A percentile compares a stretch with the other conserved stretches of the same genome.
Evolutionary conservation across 1,284 basidiomycete genomes (phyloP).

Genomic region (Rhodotorula sp.): DNA sequence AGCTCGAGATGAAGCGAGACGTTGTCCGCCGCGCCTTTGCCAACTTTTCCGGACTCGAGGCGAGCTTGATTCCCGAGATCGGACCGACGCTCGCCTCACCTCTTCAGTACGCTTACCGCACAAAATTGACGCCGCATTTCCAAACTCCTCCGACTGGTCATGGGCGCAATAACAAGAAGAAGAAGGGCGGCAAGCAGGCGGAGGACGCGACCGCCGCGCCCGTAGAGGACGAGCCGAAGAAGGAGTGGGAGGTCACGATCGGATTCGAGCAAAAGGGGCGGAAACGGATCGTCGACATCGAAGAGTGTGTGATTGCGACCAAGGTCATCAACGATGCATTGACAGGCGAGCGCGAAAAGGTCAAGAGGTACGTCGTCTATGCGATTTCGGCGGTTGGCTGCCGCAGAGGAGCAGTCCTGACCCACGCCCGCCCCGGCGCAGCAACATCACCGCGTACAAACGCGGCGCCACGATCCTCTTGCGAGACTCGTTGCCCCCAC

Average conservation of each 20-base stretch:
- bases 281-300: constrained; percentile 82
- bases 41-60: constrained; percentile 69
- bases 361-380: constrained; percentile 62
- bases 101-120: constrained; percentile 85
- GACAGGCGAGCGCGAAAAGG: constrained; percentile 61
- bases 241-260: constrained; percentile 60
- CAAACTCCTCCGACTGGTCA: constrained; percentile 65
- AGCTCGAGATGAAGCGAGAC: constrained; percentile 78
- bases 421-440: constrained; percentile 45
- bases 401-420: not conserved
- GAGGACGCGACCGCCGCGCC: not conserved
- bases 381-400: not conserved
- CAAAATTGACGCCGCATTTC: constrained; percentile 97
- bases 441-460: constrained; percentile 76
- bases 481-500: constrained; percentile 65
- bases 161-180: constrained; percentile 41
- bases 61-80: constrained; percentile 63
- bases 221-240: constrained; percentile 24
- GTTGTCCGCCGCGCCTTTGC: constrained; percentile 84
- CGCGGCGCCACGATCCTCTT: constrained; percentile 87
- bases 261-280: constrained; percentile 85
- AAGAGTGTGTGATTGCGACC: constrained; percentile 91
- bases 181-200: constrained; percentile 41
- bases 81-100: constrained; percentile 80
- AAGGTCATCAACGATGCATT: constrained; percentile 66